Conservation (phyloP, 495 filamentous ascomycete species). For the Penicillium cataractarum region DNA sequence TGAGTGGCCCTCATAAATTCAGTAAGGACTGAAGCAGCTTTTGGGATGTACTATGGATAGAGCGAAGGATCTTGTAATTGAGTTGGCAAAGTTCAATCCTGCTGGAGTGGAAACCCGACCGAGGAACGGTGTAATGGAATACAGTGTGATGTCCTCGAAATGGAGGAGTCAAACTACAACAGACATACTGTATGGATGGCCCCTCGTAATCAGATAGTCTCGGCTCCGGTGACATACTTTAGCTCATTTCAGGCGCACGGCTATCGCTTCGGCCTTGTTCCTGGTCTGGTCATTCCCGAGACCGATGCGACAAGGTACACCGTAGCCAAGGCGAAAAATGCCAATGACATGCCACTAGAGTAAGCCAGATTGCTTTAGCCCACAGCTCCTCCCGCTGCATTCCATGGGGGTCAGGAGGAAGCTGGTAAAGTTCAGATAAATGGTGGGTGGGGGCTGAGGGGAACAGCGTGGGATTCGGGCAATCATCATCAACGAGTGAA, state of each 20-base stretch:
- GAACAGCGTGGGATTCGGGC: conserved; percentile 8
- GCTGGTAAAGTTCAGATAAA: conserved; percentile 7
- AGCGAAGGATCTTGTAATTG: background rate
- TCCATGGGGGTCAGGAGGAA: conserved; percentile 16
- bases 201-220: background rate
- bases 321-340: conserved; percentile 21
- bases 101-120: conserved; percentile 14
- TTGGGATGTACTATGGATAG: background rate
- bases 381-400: conserved; percentile 29
- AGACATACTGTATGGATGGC: too few relatives aligned
- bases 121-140: conserved; percentile 10
- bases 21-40: background rate
- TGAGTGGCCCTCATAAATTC: background rate
- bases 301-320: conserved; percentile 26
- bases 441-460: conserved; percentile 14
- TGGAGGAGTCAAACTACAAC: too few relatives aligned
- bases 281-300: conserved; percentile 18
- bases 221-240: conserved; percentile 1
- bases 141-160: background rate
- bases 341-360: conserved; percentile 35
- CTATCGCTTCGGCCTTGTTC: background rate
- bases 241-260: background rate
- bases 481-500: conserved; percentile 24
- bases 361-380: conserved; percentile 31
- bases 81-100: background rate